Conservation (phyloP, 805 yeast genomes). For the Cyberlindnera saturnus region DNA sequence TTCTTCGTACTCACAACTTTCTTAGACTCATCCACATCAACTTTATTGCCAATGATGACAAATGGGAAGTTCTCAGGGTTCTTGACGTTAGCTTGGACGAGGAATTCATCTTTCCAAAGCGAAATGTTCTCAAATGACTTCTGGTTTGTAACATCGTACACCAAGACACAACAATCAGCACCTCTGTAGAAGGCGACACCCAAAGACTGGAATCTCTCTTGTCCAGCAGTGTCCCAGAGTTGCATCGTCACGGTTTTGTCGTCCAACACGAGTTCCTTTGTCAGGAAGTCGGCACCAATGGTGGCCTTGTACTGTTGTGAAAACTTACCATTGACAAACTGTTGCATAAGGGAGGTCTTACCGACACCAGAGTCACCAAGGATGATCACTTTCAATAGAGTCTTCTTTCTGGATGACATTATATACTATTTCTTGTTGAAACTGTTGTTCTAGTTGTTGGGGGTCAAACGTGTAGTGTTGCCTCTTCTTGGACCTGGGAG, state of each 20-base stretch:
- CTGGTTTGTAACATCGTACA: conserved; percentile 92
- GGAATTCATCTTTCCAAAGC: conserved; percentile 92
- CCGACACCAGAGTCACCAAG: conserved; percentile 98
- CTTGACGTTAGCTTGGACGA: conserved; percentile 86
- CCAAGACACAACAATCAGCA: conserved; percentile 95
- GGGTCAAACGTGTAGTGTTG: too few species aligned
- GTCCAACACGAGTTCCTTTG: conserved; percentile 84
- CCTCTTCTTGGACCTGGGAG: too few species aligned
- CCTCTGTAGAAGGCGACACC: conserved; percentile 98
- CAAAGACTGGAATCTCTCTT: conserved; percentile 91
- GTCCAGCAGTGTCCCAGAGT: conserved; percentile 99
- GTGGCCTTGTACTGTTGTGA: conserved; percentile 96
- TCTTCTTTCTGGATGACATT: conserved; percentile 53
- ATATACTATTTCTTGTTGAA: not conserved
- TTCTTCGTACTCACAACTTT: conserved; percentile 58
- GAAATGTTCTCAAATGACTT: conserved; percentile 86
- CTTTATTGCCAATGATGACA: conserved; percentile 90
- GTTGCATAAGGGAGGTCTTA: conserved; percentile 95
- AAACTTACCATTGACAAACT: conserved; percentile 91
- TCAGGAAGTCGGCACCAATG: conserved; percentile 94
- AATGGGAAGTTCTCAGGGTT: conserved; percentile 96
- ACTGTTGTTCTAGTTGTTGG: too few species aligned
- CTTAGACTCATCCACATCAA: conserved; percentile 89
- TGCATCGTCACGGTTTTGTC: conserved; percentile 53
- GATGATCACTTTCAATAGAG: conserved; percentile 79